Conservation (phyloP, 768 basidiomycete species). For the Amanita pseudoporphyria region DNA sequence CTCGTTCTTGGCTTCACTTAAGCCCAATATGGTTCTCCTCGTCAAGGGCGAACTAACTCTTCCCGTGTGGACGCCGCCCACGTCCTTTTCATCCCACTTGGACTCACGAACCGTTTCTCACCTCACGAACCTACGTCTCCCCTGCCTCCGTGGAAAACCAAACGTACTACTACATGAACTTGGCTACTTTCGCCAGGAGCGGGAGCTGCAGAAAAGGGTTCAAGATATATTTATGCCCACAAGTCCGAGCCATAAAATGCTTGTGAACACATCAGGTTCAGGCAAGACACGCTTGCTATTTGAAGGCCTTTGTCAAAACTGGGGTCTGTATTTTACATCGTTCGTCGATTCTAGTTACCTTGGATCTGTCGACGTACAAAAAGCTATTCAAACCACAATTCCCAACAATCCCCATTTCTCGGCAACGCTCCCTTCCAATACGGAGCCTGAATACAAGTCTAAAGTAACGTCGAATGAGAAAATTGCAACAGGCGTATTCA, state of each 20-base stretch:
- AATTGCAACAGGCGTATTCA: conserved; percentile 28
- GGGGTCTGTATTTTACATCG: conserved; percentile 41
- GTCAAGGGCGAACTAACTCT: conserved; percentile 23
- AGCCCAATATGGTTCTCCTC: conserved; percentile 9
- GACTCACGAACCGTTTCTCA: conserved; percentile 17
- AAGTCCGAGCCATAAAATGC: conserved; percentile 27
- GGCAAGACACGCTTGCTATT: conserved; percentile 35
- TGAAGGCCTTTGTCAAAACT: conserved; percentile 33
- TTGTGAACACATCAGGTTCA: conserved; percentile 39
- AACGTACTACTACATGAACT: conserved; percentile 32
- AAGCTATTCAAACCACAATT: conserved; percentile 27
- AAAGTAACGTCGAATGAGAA: conserved; percentile 25
- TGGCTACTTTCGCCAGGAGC: conserved; percentile 24
- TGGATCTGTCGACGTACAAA: conserved; percentile 35
- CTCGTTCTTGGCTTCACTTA: not conserved
- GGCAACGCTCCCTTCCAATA: conserved; percentile 20
- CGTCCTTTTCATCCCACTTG: conserved; percentile 7
- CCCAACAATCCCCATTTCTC: conserved; percentile 26
- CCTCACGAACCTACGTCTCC: conserved; percentile 23
- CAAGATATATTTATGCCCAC: conserved; percentile 34
- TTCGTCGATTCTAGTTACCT: conserved; percentile 31
- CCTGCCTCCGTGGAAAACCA: conserved; percentile 27
- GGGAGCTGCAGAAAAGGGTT: conserved; percentile 21
- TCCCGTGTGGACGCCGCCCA: conserved; percentile 22
- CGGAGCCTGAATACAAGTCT: conserved; percentile 21